These are phyloP conservation scores for Trametes gibbosa DNA, from an alignment of 768 basidiomycete genomes.

Conservation along the genomic window DNA sequence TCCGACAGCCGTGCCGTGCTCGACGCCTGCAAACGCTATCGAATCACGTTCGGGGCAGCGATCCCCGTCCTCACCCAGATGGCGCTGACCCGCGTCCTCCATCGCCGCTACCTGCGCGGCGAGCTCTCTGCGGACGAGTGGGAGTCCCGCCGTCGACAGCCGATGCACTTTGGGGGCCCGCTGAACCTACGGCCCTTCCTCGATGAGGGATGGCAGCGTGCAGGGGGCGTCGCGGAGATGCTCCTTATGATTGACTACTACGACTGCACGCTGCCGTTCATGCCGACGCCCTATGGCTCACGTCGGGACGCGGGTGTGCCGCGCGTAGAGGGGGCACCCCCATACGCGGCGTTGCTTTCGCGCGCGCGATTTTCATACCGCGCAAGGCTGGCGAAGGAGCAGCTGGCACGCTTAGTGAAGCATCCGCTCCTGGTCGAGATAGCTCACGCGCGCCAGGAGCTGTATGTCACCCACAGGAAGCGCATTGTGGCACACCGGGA, in stretches of 20 bases:
- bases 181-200: slow-evolving; percentile 51
- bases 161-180: slow-evolving; percentile 48
- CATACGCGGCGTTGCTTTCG: slow-evolving; percentile 42
- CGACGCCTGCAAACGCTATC: slow-evolving; percentile 38
- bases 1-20: slow-evolving; percentile 34
- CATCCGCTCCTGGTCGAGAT: slow-evolving; percentile 52
- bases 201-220: slow-evolving; percentile 43
- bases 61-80: slow-evolving; percentile 51
- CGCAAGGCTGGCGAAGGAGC: slow-evolving; percentile 35
- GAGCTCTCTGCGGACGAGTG: slow-evolving; percentile 51
- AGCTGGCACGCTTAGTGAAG: slow-evolving; percentile 32
- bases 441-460: slow-evolving; percentile 22
- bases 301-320: slow-evolving; percentile 31
- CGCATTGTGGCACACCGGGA: slow-evolving; percentile 25
- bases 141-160: slow-evolving; percentile 47
- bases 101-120: slow-evolving; percentile 44
- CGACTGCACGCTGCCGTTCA: slow-evolving; percentile 43
- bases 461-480: slow-evolving; percentile 20
- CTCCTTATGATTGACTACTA: slow-evolving; percentile 43
- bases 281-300: slow-evolving; percentile 36
- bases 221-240: slow-evolving; percentile 46
- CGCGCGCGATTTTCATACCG: slow-evolving; percentile 47
- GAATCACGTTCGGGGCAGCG: slow-evolving; percentile 50
- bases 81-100: slow-evolving; percentile 49
- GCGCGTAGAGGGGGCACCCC: slow-evolving; percentile 39